Evolutionary conservation across 345 rosid genomes (phyloP).

Genomic region (Boechera divaricarpa): DNA sequence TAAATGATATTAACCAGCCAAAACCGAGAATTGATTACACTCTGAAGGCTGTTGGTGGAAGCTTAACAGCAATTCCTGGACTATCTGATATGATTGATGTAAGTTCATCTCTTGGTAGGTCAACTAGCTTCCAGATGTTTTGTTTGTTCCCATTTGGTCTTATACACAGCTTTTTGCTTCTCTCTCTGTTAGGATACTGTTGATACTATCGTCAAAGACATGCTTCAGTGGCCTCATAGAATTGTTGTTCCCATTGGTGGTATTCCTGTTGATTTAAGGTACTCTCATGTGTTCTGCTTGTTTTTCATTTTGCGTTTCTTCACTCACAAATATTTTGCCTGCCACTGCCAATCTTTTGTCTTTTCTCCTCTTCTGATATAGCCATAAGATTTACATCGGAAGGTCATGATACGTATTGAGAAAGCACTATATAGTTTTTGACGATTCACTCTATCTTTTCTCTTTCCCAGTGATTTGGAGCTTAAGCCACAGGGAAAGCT

Average conservation of each 20-base stretch:
- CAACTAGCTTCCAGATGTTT: slow-evolving; percentile 6
- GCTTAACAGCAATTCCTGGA: slow-evolving; percentile 96
- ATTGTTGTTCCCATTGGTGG: slow-evolving; percentile 99
- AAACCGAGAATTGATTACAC: slow-evolving; percentile 95
- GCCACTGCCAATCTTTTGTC: slow-evolving; percentile 25
- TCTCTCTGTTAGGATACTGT: slow-evolving; percentile 76
- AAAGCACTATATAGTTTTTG: background rate
- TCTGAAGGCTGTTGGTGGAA: slow-evolving; percentile 98
- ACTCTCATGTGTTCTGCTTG: slow-evolving; percentile 21
- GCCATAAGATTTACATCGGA: slow-evolving; percentile 12
- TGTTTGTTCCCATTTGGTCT: slow-evolving; percentile 6
- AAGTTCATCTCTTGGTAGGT: slow-evolving; percentile 47
- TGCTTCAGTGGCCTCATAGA: slow-evolving; percentile 99
- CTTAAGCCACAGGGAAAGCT: slow-evolving; percentile 96
- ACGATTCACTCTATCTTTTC: slow-evolving; percentile 20
- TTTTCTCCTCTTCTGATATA: slow-evolving; percentile 18
- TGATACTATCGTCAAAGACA: slow-evolving; percentile 79
- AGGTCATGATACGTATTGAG: background rate
- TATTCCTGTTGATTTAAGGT: slow-evolving; percentile 86
- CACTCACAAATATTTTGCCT: background rate
- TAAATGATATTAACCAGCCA: slow-evolving; percentile 70
- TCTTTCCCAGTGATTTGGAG: slow-evolving; percentile 81
- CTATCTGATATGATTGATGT: slow-evolving; percentile 97
- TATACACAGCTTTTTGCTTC: slow-evolving; percentile 23
- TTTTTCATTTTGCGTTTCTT: slow-evolving; percentile 5